These are phyloP conservation scores for Musa acuminata DNA, from an alignment of 176 grass and related monocot species.

Conservation along the genomic window DNA sequence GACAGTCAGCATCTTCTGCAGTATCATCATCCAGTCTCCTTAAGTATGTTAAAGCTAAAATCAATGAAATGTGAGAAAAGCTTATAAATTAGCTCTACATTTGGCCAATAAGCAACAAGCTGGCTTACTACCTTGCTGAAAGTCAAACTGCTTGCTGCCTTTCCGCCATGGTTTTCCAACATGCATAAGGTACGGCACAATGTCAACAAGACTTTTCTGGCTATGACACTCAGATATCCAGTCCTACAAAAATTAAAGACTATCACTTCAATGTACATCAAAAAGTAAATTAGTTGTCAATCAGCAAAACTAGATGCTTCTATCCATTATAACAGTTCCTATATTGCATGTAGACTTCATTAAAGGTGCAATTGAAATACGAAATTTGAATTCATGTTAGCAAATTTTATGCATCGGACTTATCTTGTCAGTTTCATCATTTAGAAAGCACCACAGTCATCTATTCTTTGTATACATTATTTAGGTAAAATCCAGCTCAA, in stretches of 20 bases:
- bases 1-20: not conserved
- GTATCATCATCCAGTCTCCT: not conserved
- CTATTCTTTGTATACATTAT: too few relatives aligned
- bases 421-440: too few relatives aligned
- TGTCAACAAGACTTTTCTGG: conserved; percentile 69
- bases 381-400: too few relatives aligned
- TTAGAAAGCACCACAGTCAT: too few relatives aligned
- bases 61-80: not conserved
- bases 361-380: too few relatives aligned
- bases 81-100: not conserved
- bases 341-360: not conserved
- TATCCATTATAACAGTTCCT: not conserved
- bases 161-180: conserved; percentile 85
- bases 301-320: not conserved
- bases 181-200: conserved; percentile 92
- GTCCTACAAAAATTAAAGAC: conserved; percentile 32
- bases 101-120: not conserved
- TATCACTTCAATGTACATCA: not conserved
- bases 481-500: too few relatives aligned
- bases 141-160: conserved; percentile 33
- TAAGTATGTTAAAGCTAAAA: not conserved
- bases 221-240: conserved; percentile 77
- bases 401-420: too few relatives aligned
- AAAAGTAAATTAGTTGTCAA: conserved; percentile 3
- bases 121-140: conserved; percentile 40